Base-by-base conservation (phyloP, 2,329 filamentous ascomycete species). In the Orbilia ellipsospora region DNA sequence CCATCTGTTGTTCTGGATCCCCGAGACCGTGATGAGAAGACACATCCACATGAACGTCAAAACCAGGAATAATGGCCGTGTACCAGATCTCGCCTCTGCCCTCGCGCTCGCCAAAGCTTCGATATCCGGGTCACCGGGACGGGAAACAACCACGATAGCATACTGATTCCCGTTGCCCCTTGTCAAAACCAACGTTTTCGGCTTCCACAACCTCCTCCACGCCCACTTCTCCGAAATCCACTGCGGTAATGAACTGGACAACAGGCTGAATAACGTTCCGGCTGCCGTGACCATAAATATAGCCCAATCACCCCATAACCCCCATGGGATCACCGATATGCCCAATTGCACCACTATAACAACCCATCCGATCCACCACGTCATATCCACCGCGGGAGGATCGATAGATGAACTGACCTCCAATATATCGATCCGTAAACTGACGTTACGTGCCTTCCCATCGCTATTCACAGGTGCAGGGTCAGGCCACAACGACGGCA, bases 211-310 rank as follows among this genome's bases (percentile, higher is more conserved):
- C 1, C 67, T 75, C 15, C 82, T 80, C 77, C 82, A 84, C 0
- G 82, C 80, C 81, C 82, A 84, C 76, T 85, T 86, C 78, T 86
- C 85, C 8, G 75, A 77, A 18, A 77, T 78, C 84, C 84, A 85
- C 77, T 85, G 84, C 4, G 81, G 79, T 3, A 86, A 77, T 1
- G 79, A 73, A 0, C 83, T 83, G 0, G 81, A 81, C 0, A 78
- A 62, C 6, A 83, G 77, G 1, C 82, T 80, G 2, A 86, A 79
- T 0, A 81, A 1, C 8, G 78, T 85, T 0, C 84, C 85, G 4
- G 54, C 74, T 0, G 69, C 80, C 0, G 83, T 84, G 31, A 85
- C 80, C 20, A 85, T 66, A 3, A 86, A 77, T 3, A 84, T 82
- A 6, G 78, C 77, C 83, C 83, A 85, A 52, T 84, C 81, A 0